A percentile compares a stretch with the other conserved stretches of the same genome.
Evolutionary conservation across 1,284 basidiomycete species (phyloP).

Genomic region (Trametes sp.): DNA sequence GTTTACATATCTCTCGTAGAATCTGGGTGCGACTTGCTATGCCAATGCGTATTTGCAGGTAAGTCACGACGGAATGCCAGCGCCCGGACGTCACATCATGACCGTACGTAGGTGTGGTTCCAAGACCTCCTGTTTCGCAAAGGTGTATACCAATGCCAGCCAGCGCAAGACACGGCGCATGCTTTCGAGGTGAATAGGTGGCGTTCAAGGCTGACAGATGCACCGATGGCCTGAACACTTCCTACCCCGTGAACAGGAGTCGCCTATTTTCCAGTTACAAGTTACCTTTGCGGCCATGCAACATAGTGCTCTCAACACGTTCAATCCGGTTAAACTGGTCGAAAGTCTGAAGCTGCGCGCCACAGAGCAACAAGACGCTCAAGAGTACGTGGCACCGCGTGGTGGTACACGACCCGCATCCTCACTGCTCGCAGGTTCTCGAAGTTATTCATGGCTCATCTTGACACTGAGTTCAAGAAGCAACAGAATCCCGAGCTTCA

Average conservation of each 20-base stretch:
- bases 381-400: constrained; percentile 68
- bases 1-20: constrained; percentile 53
- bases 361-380: constrained; percentile 92
- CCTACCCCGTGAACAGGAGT: constrained; percentile 54
- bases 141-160: constrained; percentile 61
- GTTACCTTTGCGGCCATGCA: constrained; percentile 86
- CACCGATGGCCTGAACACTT: background rate
- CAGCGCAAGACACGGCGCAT: constrained; percentile 56
- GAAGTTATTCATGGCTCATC: constrained; percentile 90
- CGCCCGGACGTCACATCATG: background rate
- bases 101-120: constrained; percentile 60
- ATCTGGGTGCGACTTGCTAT: constrained; percentile 93
- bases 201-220: background rate
- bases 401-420: background rate
- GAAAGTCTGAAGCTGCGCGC: constrained; percentile 82
- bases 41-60: constrained; percentile 93
- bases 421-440: constrained; percentile 70
- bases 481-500: constrained; percentile 67
- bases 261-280: constrained; percentile 78
- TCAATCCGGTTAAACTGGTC: constrained; percentile 84
- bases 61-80: constrained; percentile 7
- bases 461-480: constrained; percentile 86
- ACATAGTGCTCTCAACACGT: constrained; percentile 69
- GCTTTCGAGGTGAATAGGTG: constrained; percentile 57
- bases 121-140: constrained; percentile 67